Evolutionary conservation across 2,329 filamentous ascomycete species (phyloP).

Genomic region (Pseudocercospora pini-densiflorae): DNA sequence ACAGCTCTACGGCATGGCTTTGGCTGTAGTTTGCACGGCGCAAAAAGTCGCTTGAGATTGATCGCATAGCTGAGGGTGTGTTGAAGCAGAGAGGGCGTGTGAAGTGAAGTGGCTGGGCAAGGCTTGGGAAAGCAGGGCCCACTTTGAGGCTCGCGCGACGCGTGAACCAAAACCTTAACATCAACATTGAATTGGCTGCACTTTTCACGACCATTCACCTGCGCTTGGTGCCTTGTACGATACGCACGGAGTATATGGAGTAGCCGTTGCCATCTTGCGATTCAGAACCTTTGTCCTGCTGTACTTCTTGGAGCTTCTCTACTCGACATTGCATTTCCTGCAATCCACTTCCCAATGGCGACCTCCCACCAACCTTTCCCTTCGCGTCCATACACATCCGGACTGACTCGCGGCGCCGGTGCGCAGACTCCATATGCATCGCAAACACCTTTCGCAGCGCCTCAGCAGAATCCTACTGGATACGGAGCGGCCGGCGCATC

Average conservation of each 20-base stretch:
- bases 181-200: slow-evolving; percentile 6
- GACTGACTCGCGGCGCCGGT: slow-evolving; percentile 45
- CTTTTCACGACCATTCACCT: background rate
- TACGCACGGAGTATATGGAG: background rate
- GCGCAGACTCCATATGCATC: slow-evolving; percentile 41
- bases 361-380: slow-evolving; percentile 61
- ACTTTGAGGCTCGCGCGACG: background rate
- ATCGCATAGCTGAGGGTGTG: background rate
- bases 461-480: slow-evolving; percentile 33
- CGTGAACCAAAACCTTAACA: slow-evolving; percentile 1
- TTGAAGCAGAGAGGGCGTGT: background rate
- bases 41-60: background rate
- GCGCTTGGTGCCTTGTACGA: slow-evolving; percentile 1
- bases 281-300: background rate
- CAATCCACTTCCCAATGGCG: slow-evolving; percentile 48
- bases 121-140: background rate
- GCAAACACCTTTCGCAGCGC: slow-evolving; percentile 41
- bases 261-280: background rate
- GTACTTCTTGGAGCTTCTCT: background rate
- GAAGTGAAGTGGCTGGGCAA: background rate
- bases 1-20: too few relatives aligned
- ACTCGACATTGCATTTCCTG: slow-evolving; percentile 7
- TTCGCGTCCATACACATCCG: slow-evolving; percentile 56
- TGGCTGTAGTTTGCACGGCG: too few relatives aligned
- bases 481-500: slow-evolving; percentile 42